phyloP scores from a whole-genome alignment of 495 filamentous ascomycete genomes.

The Monascus purpureus region DNA sequence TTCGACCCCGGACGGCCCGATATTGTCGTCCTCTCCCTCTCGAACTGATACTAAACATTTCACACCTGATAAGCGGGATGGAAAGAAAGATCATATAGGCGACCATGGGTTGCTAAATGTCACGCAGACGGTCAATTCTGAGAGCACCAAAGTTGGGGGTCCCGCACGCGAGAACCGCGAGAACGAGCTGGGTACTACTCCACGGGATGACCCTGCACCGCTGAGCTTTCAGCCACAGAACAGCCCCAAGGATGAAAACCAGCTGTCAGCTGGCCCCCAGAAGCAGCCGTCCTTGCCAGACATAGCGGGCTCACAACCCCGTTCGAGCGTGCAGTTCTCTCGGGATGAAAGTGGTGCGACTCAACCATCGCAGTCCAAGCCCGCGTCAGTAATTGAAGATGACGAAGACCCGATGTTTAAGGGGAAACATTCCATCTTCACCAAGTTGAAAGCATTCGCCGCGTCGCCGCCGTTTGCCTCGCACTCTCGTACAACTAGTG shows the following conservation, averaged over 20 bases:
- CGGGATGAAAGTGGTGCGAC: conserved; percentile 26
- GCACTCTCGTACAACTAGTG: conserved; percentile 32
- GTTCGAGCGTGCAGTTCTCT: conserved; percentile 53
- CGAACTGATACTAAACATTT: conserved; percentile 17
- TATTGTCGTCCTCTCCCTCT: conserved; percentile 21
- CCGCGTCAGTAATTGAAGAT: conserved; percentile 42
- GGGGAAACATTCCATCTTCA: conserved; percentile 51
- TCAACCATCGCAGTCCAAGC: conserved; percentile 32
- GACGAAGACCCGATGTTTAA: conserved; percentile 37
- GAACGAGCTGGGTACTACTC: conserved; percentile 7
- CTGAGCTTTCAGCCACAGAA: conserved; percentile 16
- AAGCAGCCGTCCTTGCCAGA: conserved; percentile 18
- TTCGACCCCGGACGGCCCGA: conserved; percentile 10
- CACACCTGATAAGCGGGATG: conserved; percentile 6
- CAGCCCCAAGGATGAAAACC: conserved; percentile 12
- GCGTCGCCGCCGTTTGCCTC: conserved; percentile 22
- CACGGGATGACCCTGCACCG: conserved; percentile 8
- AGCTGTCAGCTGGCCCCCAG: conserved; percentile 10
- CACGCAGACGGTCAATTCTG: too few species aligned
- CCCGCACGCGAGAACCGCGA: conserved; percentile 5
- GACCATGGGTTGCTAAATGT: too few species aligned
- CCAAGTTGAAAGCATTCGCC: conserved; percentile 48
- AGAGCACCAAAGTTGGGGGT: conserved; percentile 1
- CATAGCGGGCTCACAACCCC: conserved; percentile 29
- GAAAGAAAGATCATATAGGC: conserved; percentile 3